Conservation (phyloP, 164 flowering plant genomes). For the Buxus sempervirens region DNA sequence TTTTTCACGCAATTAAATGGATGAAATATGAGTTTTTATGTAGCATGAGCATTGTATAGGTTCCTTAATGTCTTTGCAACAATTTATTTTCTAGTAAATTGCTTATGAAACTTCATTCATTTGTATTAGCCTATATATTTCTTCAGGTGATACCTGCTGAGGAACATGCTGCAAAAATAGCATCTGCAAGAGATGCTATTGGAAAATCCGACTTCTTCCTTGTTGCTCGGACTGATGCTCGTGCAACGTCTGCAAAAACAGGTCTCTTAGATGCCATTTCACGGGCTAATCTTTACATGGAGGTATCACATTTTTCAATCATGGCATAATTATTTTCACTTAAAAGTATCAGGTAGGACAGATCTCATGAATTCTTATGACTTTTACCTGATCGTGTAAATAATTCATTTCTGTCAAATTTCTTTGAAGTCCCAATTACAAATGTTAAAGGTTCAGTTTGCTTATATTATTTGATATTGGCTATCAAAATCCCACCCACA, state of each 20-base stretch:
- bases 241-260: constrained; percentile 21
- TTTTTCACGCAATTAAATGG: not conserved
- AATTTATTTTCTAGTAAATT: not conserved
- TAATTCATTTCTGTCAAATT: no score
- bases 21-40: not conserved
- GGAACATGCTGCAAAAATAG: constrained; percentile 34
- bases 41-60: not conserved
- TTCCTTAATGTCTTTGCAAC: not conserved
- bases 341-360: not conserved
- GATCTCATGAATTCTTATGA: not conserved
- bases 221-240: constrained; percentile 35
- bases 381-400: not conserved
- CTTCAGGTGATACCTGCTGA: constrained; percentile 28
- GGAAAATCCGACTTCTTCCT: constrained; percentile 34
- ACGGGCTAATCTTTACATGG: constrained; percentile 31
- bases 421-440: no score
- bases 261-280: constrained; percentile 29
- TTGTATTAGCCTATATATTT: not conserved
- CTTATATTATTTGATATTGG: no score
- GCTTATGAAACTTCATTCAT: not conserved
- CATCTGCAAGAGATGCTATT: constrained; percentile 34
- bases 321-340: not conserved
- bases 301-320: constrained; percentile 15
- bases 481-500: no score
- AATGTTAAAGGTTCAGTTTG: no score